Evolutionary conservation across 208 protist genomes (phyloP), one percentile per base, ranked within the genome.

Genomic region (Acanthamoeba triangularis): DNA sequence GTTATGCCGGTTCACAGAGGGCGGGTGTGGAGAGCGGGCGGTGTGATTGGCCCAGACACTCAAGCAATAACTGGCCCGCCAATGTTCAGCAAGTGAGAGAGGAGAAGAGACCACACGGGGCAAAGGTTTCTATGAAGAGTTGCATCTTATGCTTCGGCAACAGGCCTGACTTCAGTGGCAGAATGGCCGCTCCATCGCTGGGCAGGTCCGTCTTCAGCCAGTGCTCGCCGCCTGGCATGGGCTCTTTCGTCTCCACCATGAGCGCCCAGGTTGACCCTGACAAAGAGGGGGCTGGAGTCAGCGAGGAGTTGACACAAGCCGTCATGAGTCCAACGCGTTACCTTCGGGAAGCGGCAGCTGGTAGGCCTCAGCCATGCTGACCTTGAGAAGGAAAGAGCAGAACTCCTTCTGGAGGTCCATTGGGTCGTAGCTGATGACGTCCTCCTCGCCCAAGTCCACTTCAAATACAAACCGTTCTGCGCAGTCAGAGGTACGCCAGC

Each of bases 291-390:
- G 7, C 59, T 28, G 23, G 59, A 65, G 59, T 8, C 23, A 65
- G 16, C 23, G 16, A 65, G 7, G 59, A 2, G 23, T n/a, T 23
- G 25, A 8, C 54, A 2, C 13, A 59, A 23, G 18, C 18, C 13
- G 54, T 20, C 18, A 2, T 7, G 54, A 25, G 23, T 78, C 23
- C 13, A 82, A 82, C 37, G 16, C 30, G 18, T 0, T 67, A 90
- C 84, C 87, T 93, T 93, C 63, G 10, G 87, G 87, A 37, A 93
- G 25, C 14, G 87, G 87, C 1, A 37, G 20, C 65, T 93, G 87
- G 61, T 93, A 93, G 35, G 87, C 87, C 44, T 93, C 87, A 6
- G 65, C 37, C 87, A 93, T 93, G 87, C 35, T 93, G 87, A 93
- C n/a, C 35, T 93, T 93, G 87, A 93, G 87, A 20, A 93, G 65